Conservation (phyloP, 306 rosid species). For the Sindora glabra region DNA sequence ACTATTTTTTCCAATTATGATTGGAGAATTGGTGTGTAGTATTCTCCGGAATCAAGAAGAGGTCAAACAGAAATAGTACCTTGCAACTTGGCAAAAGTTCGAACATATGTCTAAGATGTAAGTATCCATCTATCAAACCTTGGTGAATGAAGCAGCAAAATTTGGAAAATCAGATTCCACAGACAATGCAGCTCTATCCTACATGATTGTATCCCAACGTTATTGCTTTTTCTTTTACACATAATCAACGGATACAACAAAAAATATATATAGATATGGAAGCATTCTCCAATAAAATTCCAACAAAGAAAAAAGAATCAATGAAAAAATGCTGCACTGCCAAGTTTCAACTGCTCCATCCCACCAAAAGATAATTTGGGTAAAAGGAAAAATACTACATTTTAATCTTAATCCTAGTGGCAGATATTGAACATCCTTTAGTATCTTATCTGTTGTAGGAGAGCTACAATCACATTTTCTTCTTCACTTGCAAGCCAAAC, state of each 20-base stretch:
- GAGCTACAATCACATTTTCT: conserved; percentile 89
- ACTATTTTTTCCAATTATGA: too few relatives aligned
- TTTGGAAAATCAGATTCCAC: not conserved
- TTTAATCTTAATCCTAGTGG: conserved; percentile 78
- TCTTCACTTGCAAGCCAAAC: conserved; percentile 71
- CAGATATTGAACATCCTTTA: conserved; percentile 79
- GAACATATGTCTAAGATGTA: too few relatives aligned
- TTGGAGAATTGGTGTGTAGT: too few relatives aligned
- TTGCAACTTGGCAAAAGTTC: too few relatives aligned
- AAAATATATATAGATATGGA: conserved; percentile 12
- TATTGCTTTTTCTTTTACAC: conserved; percentile 27
- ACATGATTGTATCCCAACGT: conserved; percentile 19
- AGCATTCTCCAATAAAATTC: conserved; percentile 40
- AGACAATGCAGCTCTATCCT: conserved; percentile 19
- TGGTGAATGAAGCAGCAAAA: too few relatives aligned
- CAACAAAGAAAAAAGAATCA: conserved; percentile 69
- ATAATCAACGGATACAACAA: conserved; percentile 21
- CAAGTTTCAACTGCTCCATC: conserved; percentile 72
- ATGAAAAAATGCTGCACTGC: conserved; percentile 75
- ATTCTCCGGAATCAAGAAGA: too few relatives aligned
- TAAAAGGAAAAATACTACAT: conserved; percentile 47
- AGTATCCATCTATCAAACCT: too few relatives aligned
- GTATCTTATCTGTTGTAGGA: conserved; percentile 67
- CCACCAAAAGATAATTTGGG: conserved; percentile 50
- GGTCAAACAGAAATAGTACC: too few relatives aligned